Conservation (phyloP, 2,329 filamentous ascomycete species). For the Colletotrichum sp. region DNA sequence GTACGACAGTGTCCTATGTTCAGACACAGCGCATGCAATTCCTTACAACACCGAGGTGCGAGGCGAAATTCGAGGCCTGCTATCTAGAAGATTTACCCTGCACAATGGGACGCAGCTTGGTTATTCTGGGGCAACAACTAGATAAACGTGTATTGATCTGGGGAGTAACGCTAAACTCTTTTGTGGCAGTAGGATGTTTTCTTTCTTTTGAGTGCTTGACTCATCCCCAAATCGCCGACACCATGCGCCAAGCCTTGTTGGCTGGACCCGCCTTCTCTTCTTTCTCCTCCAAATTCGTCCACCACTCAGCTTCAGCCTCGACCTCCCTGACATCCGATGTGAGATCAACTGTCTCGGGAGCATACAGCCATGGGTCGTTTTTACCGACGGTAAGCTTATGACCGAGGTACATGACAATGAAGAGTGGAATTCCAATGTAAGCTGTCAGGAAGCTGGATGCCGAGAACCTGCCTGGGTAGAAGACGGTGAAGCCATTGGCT, state of each 20-base stretch:
- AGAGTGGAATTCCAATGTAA: constrained; percentile 68
- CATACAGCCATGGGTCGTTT: background rate
- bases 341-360: background rate
- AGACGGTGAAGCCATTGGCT: constrained; percentile 67
- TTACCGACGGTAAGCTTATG: constrained; percentile 36
- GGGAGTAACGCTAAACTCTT: background rate
- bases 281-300: background rate
- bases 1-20: background rate
- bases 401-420: constrained; percentile 46
- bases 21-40: background rate
- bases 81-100: background rate
- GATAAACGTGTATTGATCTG: background rate
- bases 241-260: background rate
- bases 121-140: background rate
- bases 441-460: constrained; percentile 63
- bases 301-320: background rate
- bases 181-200: background rate
- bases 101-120: background rate
- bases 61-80: background rate
- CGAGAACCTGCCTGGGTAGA: constrained; percentile 62
- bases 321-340: background rate
- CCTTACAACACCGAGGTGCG: background rate
- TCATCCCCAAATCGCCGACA: background rate
- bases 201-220: background rate
- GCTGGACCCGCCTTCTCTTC: background rate